These are phyloP conservation scores for Lactarius psammicola DNA, from an alignment of 768 basidiomycete species.

Conservation along the genomic window DNA sequence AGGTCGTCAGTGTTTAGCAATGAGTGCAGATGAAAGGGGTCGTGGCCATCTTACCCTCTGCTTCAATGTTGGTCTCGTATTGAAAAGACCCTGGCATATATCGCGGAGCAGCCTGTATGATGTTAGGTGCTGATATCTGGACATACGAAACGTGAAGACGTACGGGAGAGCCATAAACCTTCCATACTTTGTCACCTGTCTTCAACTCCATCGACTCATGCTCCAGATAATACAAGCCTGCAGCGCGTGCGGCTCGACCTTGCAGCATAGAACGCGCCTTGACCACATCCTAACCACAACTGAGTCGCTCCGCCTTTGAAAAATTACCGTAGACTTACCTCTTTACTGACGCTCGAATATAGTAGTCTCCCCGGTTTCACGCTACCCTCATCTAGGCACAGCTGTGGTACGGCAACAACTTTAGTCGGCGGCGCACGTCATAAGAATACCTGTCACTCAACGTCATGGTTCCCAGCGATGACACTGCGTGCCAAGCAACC, in stretches of 20 bases:
- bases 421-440: slow-evolving; percentile 1
- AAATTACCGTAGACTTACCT: slow-evolving; percentile 4
- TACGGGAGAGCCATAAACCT: slow-evolving; percentile 43
- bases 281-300: slow-evolving; percentile 33
- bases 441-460: slow-evolving; percentile 27
- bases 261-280: slow-evolving; percentile 34
- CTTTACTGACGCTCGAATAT: slow-evolving; percentile 10
- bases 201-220: slow-evolving; percentile 34
- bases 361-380: neutral
- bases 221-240: slow-evolving; percentile 40
- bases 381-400: slow-evolving; percentile 22
- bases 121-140: neutral
- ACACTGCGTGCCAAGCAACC: slow-evolving; percentile 30
- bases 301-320: neutral
- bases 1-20: neutral
- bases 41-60: slow-evolving; percentile 26
- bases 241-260: slow-evolving; percentile 27
- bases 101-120: slow-evolving; percentile 36
- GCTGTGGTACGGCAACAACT: neutral
- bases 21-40: neutral
- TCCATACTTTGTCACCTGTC: slow-evolving; percentile 36
- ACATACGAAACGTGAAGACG: slow-evolving; percentile 9
- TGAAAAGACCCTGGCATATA: slow-evolving; percentile 39
- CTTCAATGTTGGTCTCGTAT: slow-evolving; percentile 33
- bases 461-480: slow-evolving; percentile 44